Evolutionary conservation across 192 early-diverging fungal genomes (phyloP).

Genomic region (Lobosporangium transversale): DNA sequence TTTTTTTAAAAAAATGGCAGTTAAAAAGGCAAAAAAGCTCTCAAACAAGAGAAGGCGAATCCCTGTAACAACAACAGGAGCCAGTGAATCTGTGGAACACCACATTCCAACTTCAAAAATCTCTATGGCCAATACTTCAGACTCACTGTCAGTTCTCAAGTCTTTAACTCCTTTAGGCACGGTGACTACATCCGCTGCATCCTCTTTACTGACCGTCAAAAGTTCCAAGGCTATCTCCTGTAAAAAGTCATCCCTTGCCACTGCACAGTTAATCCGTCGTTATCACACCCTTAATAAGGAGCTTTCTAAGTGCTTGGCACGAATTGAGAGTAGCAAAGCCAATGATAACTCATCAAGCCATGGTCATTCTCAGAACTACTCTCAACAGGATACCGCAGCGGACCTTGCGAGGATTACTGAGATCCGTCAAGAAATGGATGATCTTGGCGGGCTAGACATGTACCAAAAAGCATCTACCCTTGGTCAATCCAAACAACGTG

Average conservation of each 20-base stretch:
- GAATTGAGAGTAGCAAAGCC: conserved; percentile 20
- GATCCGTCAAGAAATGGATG: conserved; percentile 63
- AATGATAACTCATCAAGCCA: conserved; percentile 13
- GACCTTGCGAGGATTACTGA: conserved; percentile 44
- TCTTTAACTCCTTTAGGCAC: conserved; percentile 31
- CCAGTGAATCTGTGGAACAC: not conserved
- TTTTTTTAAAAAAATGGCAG: conserved; percentile 28
- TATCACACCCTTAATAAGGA: conserved; percentile 87
- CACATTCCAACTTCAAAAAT: not conserved
- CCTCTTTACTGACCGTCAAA: conserved; percentile 34
- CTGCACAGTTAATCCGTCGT: conserved; percentile 74
- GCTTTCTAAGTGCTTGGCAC: conserved; percentile 61
- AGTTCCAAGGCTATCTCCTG: conserved; percentile 33
- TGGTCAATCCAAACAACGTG: conserved; percentile 85
- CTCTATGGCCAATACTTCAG: not conserved
- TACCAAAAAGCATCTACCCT: conserved; percentile 87
- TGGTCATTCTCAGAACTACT: not conserved
- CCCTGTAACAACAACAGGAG: conserved; percentile 21
- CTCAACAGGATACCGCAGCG: conserved; percentile 7
- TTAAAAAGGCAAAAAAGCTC: conserved; percentile 26
- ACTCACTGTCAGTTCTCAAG: conserved; percentile 26
- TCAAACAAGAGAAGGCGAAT: conserved; percentile 8
- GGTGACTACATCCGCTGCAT: conserved; percentile 37
- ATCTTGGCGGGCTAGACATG: conserved; percentile 86
- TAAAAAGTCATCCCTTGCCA: conserved; percentile 69